phyloP scores from a whole-genome alignment of 1,284 basidiomycete genomes.

The Pholiota adiposa region DNA sequence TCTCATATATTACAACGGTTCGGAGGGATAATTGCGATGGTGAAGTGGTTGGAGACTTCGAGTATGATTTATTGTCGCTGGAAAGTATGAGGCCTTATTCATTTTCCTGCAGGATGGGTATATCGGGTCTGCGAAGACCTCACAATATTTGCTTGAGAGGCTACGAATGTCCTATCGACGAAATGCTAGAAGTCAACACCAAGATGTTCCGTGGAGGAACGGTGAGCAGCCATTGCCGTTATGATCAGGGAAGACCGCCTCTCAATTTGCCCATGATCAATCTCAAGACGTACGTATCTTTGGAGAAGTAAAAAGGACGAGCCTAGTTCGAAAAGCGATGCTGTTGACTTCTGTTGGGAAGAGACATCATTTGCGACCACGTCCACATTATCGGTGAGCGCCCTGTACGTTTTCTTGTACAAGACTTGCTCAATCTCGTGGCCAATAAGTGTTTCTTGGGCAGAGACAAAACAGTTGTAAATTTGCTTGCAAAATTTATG shows the following conservation, averaged over 20 bases:
- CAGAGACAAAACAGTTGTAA: conserved; percentile 35
- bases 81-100: neutral
- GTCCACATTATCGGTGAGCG: conserved; percentile 16
- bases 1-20: conserved; percentile 43
- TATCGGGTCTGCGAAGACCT: conserved; percentile 28
- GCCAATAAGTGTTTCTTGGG: conserved; percentile 40
- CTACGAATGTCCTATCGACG: conserved; percentile 39
- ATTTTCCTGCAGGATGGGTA: conserved; percentile 14
- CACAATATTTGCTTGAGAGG: conserved; percentile 40
- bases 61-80: conserved; percentile 29
- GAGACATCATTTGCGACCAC: conserved; percentile 26
- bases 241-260: neutral
- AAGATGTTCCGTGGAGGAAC: conserved; percentile 40
- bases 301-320: conserved; percentile 16
- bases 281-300: conserved; percentile 20
- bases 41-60: conserved; percentile 45
- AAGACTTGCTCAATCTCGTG: neutral
- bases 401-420: neutral
- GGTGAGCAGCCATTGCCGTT: conserved; percentile 1
- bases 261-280: neutral
- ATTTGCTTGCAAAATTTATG: conserved; percentile 41
- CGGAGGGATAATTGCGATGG: conserved; percentile 38
- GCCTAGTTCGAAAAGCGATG: conserved; percentile 5
- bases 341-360: conserved; percentile 37
- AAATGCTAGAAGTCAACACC: conserved; percentile 36